phyloP scores from a whole-genome alignment of 441 rosid genomes.

The Mallotus japonicus region DNA sequence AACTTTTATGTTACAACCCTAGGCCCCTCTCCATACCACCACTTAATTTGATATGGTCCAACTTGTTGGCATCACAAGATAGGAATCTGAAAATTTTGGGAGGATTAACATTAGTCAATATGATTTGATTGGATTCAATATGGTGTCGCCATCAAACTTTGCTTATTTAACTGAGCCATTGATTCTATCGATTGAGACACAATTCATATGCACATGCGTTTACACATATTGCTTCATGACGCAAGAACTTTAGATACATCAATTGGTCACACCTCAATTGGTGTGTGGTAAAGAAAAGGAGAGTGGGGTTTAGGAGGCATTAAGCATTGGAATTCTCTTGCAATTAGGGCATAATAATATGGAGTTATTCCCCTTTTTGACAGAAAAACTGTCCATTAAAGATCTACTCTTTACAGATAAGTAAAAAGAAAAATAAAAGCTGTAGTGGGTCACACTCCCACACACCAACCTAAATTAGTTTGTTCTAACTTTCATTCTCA shows the following conservation, averaged over 20 bases:
- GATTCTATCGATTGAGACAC: background rate
- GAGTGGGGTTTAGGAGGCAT: background rate
- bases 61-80: background rate
- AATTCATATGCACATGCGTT: background rate
- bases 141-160: slow-evolving; percentile 5
- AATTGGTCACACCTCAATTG: background rate
- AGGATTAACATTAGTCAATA: slow-evolving; percentile 2
- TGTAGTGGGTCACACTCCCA: slow-evolving; percentile 1
- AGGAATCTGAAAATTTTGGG: background rate
- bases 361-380: slow-evolving; percentile 15
- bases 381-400: slow-evolving; percentile 14
- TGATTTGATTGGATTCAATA: background rate
- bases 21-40: background rate
- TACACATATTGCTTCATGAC: background rate
- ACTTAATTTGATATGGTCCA: slow-evolving; percentile 4
- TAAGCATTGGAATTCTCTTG: background rate
- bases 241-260: slow-evolving; percentile 7
- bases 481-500: slow-evolving; percentile 7
- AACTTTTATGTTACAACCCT: background rate
- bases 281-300: slow-evolving; percentile 5
- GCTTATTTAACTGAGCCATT: slow-evolving; percentile 11
- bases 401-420: background rate
- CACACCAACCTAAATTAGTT: background rate
- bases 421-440: background rate
- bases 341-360: slow-evolving; percentile 6